phyloP scores from a whole-genome alignment of 2,329 filamentous ascomycete species.

The Fusarium circinatum region DNA sequence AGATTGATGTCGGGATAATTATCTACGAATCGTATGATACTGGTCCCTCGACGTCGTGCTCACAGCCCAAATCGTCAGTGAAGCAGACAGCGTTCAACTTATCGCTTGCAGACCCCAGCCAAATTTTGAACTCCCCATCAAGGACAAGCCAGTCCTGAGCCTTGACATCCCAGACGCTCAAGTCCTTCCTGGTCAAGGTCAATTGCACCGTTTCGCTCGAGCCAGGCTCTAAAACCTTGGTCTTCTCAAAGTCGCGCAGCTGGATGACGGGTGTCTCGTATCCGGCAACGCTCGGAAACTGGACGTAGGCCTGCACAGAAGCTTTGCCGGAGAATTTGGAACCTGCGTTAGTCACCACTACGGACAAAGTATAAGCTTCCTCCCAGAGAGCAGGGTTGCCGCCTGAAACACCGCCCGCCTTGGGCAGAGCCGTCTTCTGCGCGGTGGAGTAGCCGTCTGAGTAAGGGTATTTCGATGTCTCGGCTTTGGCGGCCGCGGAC shows the following conservation, averaged over 20 bases:
- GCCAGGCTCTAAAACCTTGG: slow-evolving; percentile 63
- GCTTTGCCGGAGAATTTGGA: slow-evolving; percentile 54
- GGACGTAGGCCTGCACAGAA: slow-evolving; percentile 58
- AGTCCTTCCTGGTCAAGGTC: slow-evolving; percentile 71
- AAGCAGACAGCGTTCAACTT: slow-evolving; percentile 46
- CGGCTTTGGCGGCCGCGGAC: slow-evolving; percentile 52
- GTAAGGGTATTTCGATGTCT: slow-evolving; percentile 64
- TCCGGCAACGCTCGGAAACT: slow-evolving; percentile 50
- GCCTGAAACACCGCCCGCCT: slow-evolving; percentile 75
- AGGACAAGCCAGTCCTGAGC: slow-evolving; percentile 74
- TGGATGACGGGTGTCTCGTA: slow-evolving; percentile 74
- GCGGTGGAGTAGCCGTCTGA: slow-evolving; percentile 71
- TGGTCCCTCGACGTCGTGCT: slow-evolving; percentile 22
- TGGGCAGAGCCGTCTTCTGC: slow-evolving; percentile 54
- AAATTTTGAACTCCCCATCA: slow-evolving; percentile 52
- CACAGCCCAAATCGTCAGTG: slow-evolving; percentile 45
- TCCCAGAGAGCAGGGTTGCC: slow-evolving; percentile 75
- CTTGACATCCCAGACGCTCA: slow-evolving; percentile 77
- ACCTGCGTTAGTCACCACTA: slow-evolving; percentile 66
- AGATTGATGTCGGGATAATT: not conserved
- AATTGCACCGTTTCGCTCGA: slow-evolving; percentile 65
- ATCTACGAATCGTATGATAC: slow-evolving; percentile 22
- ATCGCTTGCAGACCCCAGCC: slow-evolving; percentile 54
- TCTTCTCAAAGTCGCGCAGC: slow-evolving; percentile 79
- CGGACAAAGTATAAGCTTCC: slow-evolving; percentile 53